Percentiles rank a stretch among this genome's conserved stretches.
phyloP scores from a whole-genome alignment of 2,329 filamentous ascomycete genomes.

The Rhytidhysteron rufulum region DNA sequence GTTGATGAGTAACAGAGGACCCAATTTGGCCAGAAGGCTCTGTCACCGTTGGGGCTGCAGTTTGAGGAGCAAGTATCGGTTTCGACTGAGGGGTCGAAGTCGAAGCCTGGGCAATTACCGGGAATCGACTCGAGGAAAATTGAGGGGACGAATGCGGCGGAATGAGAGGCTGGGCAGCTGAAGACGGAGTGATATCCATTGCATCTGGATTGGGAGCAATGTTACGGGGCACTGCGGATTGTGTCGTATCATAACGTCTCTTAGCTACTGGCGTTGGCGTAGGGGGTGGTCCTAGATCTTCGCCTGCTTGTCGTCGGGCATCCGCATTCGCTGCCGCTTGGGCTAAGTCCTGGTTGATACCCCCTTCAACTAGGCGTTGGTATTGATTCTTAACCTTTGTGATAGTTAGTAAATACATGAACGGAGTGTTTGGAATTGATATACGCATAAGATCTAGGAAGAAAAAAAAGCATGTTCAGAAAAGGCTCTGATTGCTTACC shows the following conservation, averaged over 20 bases:
- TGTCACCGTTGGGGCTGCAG: slow-evolving; percentile 17
- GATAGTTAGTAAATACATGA: slow-evolving; percentile 8
- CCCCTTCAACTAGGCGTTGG: slow-evolving; percentile 42
- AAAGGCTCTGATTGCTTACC: slow-evolving; percentile 46
- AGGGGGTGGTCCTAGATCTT: slow-evolving; percentile 46
- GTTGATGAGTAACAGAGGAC: slow-evolving; percentile 24
- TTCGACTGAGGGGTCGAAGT: slow-evolving; percentile 25
- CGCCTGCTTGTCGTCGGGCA: slow-evolving; percentile 38
- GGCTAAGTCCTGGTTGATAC: slow-evolving; percentile 39
- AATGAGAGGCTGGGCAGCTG: slow-evolving; percentile 17
- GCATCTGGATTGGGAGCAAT: slow-evolving; percentile 44
- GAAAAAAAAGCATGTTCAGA: not conserved
- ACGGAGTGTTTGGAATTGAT: not conserved
- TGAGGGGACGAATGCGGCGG: slow-evolving; percentile 39
- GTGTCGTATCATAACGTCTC: slow-evolving; percentile 44
- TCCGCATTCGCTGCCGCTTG: slow-evolving; percentile 41
- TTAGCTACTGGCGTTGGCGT: slow-evolving; percentile 47
- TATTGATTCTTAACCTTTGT: slow-evolving; percentile 46
- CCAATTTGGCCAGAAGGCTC: slow-evolving; percentile 25
- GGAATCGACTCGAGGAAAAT: slow-evolving; percentile 23
- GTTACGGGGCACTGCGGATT: slow-evolving; percentile 35
- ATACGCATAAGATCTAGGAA: too few species aligned
- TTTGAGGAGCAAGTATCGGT: slow-evolving; percentile 16
- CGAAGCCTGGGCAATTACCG: slow-evolving; percentile 28
- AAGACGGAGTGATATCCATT: slow-evolving; percentile 38